Conservation (phyloP, 768 basidiomycete genomes). For the Leccinum disarticulatum region DNA sequence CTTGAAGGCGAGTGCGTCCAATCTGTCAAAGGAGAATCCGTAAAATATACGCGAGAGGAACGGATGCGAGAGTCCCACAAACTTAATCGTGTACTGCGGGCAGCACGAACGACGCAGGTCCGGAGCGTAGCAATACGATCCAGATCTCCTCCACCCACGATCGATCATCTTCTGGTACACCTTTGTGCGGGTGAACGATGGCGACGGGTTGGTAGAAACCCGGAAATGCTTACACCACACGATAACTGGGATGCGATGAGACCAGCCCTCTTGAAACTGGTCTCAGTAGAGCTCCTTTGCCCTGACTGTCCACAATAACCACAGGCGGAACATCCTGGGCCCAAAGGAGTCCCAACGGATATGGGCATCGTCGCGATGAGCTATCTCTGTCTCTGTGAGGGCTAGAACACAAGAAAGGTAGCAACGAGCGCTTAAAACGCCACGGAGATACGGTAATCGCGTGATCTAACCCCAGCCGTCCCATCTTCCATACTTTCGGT, state of each 20-base stretch:
- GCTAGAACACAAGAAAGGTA: neutral
- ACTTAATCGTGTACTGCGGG: constrained; percentile 94
- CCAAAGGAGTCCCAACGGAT: constrained; percentile 30
- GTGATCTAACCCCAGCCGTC: constrained; percentile 71
- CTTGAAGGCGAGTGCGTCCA: constrained; percentile 65
- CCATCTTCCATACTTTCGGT: constrained; percentile 81
- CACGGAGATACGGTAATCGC: neutral
- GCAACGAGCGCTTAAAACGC: neutral
- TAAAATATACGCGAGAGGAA: constrained; percentile 14
- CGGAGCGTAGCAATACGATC: constrained; percentile 85
- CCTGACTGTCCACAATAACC: constrained; percentile 69
- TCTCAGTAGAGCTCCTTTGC: constrained; percentile 37
- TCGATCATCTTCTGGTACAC: constrained; percentile 82
- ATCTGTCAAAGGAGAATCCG: constrained; percentile 39
- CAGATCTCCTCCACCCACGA: constrained; percentile 82
- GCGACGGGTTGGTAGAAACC: neutral
- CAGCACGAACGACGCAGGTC: constrained; percentile 83
- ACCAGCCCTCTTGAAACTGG: constrained; percentile 49
- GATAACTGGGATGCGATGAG: constrained; percentile 51
- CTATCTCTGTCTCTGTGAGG: neutral
- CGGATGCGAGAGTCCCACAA: constrained; percentile 21
- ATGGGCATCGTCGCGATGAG: constrained; percentile 21
- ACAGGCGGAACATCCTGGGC: constrained; percentile 44
- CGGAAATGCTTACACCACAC: constrained; percentile 42
- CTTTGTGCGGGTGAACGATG: constrained; percentile 36